Percentiles rank a stretch among this genome's conserved stretches.
Conservation (phyloP, 768 basidiomycete species). For the Pisolithus sp. region DNA sequence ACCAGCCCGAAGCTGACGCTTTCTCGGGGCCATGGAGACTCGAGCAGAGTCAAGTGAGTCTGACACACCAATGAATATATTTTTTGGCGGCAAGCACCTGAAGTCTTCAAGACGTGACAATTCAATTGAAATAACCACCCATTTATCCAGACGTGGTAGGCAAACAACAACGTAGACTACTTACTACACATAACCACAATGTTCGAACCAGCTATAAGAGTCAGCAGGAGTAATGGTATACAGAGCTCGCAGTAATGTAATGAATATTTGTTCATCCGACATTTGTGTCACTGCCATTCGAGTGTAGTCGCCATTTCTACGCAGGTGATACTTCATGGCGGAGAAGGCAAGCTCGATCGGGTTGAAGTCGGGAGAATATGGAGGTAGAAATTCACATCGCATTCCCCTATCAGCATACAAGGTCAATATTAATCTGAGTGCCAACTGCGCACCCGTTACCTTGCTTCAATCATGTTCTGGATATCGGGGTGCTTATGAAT, state of each 20-base stretch:
- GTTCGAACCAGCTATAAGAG: constrained; percentile 10
- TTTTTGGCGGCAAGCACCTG: too few relatives aligned
- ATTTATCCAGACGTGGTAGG: too few relatives aligned
- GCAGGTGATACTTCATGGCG: constrained; percentile 19
- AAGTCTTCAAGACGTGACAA: too few relatives aligned
- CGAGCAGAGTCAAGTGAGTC: too few relatives aligned
- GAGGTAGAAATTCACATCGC: constrained; percentile 3
- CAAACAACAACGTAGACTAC: too few relatives aligned
- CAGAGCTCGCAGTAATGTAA: constrained; percentile 13
- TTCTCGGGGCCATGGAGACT: too few relatives aligned
- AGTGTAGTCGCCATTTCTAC: constrained; percentile 10
- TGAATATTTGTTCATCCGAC: constrained; percentile 13
- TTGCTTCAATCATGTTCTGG: not conserved
- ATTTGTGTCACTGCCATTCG: constrained; percentile 5
- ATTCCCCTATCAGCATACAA: too few relatives aligned
- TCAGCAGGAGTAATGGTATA: constrained; percentile 13
- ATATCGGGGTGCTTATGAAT: constrained; percentile 29
- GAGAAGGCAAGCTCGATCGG: constrained; percentile 30
- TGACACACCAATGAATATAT: too few relatives aligned
- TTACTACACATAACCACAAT: not conserved
- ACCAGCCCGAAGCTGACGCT: too few relatives aligned
- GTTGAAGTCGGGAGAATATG: constrained; percentile 12
- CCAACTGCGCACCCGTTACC: too few relatives aligned
- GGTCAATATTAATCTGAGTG: too few relatives aligned
- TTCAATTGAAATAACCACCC: too few relatives aligned